A percentile compares a stretch with the other conserved stretches of the same genome.
These are phyloP conservation scores for Saccharomyces hybrid DNA, from an alignment of 1,139 yeast species.

Conservation along the genomic window DNA sequence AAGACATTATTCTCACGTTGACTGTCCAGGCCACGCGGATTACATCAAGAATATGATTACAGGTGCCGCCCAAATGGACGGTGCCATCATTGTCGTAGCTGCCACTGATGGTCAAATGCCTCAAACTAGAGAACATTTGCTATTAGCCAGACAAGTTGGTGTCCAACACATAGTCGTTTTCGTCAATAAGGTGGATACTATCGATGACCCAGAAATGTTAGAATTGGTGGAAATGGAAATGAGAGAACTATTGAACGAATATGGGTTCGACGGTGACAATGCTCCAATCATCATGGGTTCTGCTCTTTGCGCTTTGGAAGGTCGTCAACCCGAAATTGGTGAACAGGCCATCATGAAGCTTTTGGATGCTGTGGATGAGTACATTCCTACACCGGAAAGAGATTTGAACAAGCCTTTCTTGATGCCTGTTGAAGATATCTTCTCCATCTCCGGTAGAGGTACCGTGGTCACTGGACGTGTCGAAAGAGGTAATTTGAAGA, in stretches of 20 bases:
- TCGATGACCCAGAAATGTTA: constrained; percentile 98
- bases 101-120: constrained; percentile 99
- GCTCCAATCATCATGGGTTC: constrained; percentile 98
- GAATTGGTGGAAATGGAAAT: constrained; percentile 99
- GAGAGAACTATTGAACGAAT: constrained; percentile 87
- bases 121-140: constrained; percentile 97
- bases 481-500: constrained; percentile 93
- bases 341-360: constrained; percentile 72
- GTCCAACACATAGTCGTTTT: constrained; percentile 95
- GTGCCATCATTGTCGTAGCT: constrained; percentile 98
- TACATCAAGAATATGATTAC: constrained; percentile 98
- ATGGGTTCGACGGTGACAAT: constrained; percentile 97
- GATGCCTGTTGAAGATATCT: constrained; percentile 96
- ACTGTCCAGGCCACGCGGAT: constrained; percentile 98
- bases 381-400: constrained; percentile 94
- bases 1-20: constrained; percentile 95
- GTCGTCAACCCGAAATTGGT: constrained; percentile 86
- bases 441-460: constrained; percentile 99
- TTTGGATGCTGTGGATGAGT: constrained; percentile 86
- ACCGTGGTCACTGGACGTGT: constrained; percentile 98
- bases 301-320: constrained; percentile 93
- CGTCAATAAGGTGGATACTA: constrained; percentile 95
- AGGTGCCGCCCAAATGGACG: constrained; percentile 99
- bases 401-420: constrained; percentile 94
- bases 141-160: constrained; percentile 99